Evolutionary conservation across 2,329 filamentous ascomycete species (phyloP).

Genomic region (Cordyceps tenuipes): DNA sequence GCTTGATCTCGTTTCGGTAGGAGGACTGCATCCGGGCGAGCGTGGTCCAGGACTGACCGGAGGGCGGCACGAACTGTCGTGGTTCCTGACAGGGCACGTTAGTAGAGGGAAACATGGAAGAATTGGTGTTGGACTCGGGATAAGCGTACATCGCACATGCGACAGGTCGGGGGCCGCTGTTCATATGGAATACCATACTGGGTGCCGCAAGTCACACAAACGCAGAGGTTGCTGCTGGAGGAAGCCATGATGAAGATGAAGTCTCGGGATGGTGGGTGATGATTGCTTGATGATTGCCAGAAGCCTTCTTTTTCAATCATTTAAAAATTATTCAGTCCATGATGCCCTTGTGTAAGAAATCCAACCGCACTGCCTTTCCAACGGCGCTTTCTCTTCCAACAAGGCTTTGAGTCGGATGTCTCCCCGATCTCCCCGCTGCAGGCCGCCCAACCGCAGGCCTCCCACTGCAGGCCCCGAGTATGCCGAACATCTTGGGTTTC

Average conservation of each 20-base stretch:
- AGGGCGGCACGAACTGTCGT: constrained; percentile 57
- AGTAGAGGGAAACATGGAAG: too few relatives aligned
- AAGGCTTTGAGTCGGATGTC: not conserved
- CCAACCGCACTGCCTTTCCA: not conserved
- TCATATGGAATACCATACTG: constrained; percentile 45
- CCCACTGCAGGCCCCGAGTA: not conserved
- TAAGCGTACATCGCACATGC: constrained; percentile 51
- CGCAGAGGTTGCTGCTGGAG: not conserved
- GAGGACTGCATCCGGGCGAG: constrained; percentile 36
- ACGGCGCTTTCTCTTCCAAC: not conserved
- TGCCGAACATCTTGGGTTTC: not conserved
- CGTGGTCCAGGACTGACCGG: constrained; percentile 52
- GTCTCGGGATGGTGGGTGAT: too few relatives aligned
- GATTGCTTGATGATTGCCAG: not conserved
- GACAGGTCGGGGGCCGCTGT: constrained; percentile 45
- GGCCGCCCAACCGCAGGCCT: not conserved
- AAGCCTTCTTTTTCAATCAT: too few relatives aligned
- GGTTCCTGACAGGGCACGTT: constrained; percentile 35
- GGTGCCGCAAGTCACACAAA: constrained; percentile 64
- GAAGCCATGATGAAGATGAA: not conserved
- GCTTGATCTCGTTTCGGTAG: constrained; percentile 47
- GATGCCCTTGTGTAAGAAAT: too few relatives aligned
- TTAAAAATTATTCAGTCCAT: too few relatives aligned
- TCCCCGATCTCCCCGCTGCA: constrained; percentile 1
- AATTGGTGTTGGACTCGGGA: not conserved